Percentiles rank a stretch among this genome's conserved stretches.
These are phyloP conservation scores for Colletotrichum abscissum DNA, from an alignment of 2,329 filamentous ascomycete genomes.

Conservation along the genomic window DNA sequence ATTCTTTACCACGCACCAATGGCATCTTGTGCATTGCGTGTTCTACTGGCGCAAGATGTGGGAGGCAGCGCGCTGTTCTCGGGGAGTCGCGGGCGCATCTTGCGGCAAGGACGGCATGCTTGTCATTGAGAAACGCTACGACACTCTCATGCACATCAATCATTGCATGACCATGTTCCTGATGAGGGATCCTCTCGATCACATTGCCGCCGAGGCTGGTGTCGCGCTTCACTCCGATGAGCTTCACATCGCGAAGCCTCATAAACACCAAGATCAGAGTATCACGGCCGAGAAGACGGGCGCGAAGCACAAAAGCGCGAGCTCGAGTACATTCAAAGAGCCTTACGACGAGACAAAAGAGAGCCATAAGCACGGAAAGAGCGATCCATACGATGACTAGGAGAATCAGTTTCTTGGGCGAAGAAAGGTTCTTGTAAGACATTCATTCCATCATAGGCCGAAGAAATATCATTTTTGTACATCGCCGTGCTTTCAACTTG, in stretches of 20 bases:
- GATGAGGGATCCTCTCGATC: conserved; percentile 5
- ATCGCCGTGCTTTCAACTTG: background rate
- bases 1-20: conserved; percentile 39
- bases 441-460: background rate
- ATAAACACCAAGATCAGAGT: background rate
- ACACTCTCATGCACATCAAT: conserved; percentile 21
- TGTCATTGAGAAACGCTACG: conserved; percentile 18
- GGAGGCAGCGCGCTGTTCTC: conserved; percentile 12
- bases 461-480: too few species aligned
- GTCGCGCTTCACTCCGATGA: conserved; percentile 23
- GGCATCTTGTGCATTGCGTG: conserved; percentile 47
- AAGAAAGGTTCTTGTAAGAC: background rate
- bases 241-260: conserved; percentile 19
- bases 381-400: background rate
- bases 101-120: conserved; percentile 12
- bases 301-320: background rate
- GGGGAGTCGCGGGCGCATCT: background rate
- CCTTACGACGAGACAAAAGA: background rate
- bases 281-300: too few species aligned
- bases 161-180: conserved; percentile 21
- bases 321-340: background rate
- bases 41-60: conserved; percentile 47
- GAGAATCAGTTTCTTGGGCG: background rate
- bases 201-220: conserved; percentile 16
- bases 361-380: background rate